Evolutionary conservation across 2,329 filamentous ascomycete genomes (phyloP).

Genomic region (Nannizzia gypsea): DNA sequence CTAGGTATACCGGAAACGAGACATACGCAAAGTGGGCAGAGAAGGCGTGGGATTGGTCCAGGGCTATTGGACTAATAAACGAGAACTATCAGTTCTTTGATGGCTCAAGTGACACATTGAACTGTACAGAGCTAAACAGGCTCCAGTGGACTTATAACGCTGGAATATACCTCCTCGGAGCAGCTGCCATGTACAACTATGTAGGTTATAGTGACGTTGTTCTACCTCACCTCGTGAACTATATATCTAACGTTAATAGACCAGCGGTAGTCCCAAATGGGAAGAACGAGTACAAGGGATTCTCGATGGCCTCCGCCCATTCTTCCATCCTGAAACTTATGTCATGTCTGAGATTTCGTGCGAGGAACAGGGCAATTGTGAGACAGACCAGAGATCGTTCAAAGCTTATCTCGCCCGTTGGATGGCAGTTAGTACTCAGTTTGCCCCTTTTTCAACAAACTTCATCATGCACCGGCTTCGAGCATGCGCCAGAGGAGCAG

Average conservation of each 20-base stretch:
- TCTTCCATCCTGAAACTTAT: constrained; percentile 39
- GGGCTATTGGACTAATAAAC: constrained; percentile 35
- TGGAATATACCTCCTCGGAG: constrained; percentile 47
- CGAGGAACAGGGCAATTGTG: constrained; percentile 50
- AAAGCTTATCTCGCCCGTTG: constrained; percentile 59
- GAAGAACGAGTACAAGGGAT: constrained; percentile 44
- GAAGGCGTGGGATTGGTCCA: constrained; percentile 26
- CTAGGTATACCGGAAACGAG: constrained; percentile 28
- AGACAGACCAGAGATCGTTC: constrained; percentile 60
- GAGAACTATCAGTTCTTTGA: constrained; percentile 39
- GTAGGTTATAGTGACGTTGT: constrained; percentile 24
- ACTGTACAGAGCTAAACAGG: constrained; percentile 51
- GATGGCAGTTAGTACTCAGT: constrained; percentile 48
- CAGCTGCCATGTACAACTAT: constrained; percentile 57
- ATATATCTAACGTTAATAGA: constrained; percentile 23
- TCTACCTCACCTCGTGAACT: not conserved
- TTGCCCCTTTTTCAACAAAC: constrained; percentile 49
- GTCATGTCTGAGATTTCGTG: constrained; percentile 58
- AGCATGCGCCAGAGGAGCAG: constrained; percentile 48
- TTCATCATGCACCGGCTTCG: constrained; percentile 48
- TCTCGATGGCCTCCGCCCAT: constrained; percentile 38
- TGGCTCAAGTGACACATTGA: constrained; percentile 39
- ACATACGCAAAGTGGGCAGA: constrained; percentile 30
- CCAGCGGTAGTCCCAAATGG: constrained; percentile 41
- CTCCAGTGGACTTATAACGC: constrained; percentile 56